phyloP scores from a whole-genome alignment of 192 early-diverging fungal species.

The Chytriomyces confervae region DNA sequence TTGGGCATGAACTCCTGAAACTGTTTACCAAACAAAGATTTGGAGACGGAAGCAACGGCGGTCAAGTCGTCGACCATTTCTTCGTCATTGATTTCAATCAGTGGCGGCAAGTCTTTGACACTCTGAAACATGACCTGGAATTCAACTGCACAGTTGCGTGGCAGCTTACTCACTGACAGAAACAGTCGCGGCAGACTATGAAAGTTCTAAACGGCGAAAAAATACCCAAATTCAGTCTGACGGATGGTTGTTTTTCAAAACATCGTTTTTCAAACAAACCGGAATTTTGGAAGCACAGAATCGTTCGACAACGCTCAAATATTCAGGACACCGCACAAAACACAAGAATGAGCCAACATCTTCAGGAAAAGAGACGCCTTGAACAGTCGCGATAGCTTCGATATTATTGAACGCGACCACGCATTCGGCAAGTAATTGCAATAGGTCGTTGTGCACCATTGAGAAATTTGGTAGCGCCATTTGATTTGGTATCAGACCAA shows the following conservation, averaged over 20 bases:
- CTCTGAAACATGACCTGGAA: constrained; percentile 60
- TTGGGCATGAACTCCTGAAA: neutral
- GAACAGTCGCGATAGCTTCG: constrained; percentile 50
- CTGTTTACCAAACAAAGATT: too few relatives aligned
- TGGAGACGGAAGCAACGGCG: neutral
- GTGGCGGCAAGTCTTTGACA: neutral
- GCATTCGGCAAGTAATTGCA: constrained; percentile 55
- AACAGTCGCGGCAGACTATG: constrained; percentile 54
- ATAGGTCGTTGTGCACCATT: constrained; percentile 18
- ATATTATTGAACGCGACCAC: constrained; percentile 63
- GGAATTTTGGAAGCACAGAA: constrained; percentile 45
- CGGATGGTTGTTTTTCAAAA: neutral
- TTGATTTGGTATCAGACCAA: constrained; percentile 71
- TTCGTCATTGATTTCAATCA: neutral
- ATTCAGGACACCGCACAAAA: constrained; percentile 55
- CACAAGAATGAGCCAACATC: constrained; percentile 61
- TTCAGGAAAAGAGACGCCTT: constrained; percentile 29
- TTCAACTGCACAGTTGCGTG: constrained; percentile 66
- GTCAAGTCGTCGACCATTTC: neutral
- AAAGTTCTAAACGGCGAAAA: constrained; percentile 10
- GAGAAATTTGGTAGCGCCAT: constrained; percentile 59
- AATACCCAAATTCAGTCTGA: neutral
- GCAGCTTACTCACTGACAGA: constrained; percentile 65
- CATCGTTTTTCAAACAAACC: constrained; percentile 9
- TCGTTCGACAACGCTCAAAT: constrained; percentile 37